A percentile compares a stretch with the other conserved stretches of the same genome.
These are phyloP conservation scores for Dendrostoma leiphaemia DNA, from an alignment of 2,329 filamentous ascomycete species.

Conservation along the genomic window DNA sequence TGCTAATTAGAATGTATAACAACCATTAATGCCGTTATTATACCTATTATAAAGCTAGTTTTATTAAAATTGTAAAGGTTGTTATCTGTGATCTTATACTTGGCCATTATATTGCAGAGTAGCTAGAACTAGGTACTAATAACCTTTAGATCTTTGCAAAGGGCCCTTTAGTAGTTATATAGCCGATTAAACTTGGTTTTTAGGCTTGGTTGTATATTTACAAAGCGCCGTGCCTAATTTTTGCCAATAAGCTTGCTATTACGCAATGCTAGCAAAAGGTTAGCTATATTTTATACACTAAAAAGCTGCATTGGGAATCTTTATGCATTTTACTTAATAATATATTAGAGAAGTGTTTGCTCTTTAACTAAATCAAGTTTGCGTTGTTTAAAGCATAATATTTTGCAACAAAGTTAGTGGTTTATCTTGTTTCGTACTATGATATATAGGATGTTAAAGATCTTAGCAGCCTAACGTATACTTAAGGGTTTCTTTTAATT, in stretches of 20 bases:
- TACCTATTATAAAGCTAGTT: too few relatives aligned
- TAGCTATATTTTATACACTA: neutral
- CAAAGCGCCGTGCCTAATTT: neutral
- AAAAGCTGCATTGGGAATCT: neutral
- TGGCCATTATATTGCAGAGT: neutral
- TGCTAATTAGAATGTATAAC: neutral
- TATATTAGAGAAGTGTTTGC: too few relatives aligned
- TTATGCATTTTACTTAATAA: neutral
- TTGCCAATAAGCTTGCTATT: neutral
- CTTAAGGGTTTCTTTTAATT: too few relatives aligned
- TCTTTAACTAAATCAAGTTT: too few relatives aligned
- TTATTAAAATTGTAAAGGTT: neutral
- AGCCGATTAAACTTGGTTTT: neutral
- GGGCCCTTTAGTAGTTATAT: neutral
- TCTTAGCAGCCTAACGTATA: too few relatives aligned
- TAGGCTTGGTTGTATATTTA: constrained; percentile 1
- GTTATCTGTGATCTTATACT: neutral
- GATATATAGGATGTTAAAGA: too few relatives aligned
- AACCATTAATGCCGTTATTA: neutral
- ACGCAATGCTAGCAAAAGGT: neutral
- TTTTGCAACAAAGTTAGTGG: too few relatives aligned
- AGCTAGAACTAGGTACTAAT: neutral
- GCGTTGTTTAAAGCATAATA: too few relatives aligned
- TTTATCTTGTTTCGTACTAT: too few relatives aligned
- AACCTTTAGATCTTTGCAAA: too few relatives aligned